Conservation (phyloP, 805 yeast genomes). For the Wilhelminamyces savonicus region DNA sequence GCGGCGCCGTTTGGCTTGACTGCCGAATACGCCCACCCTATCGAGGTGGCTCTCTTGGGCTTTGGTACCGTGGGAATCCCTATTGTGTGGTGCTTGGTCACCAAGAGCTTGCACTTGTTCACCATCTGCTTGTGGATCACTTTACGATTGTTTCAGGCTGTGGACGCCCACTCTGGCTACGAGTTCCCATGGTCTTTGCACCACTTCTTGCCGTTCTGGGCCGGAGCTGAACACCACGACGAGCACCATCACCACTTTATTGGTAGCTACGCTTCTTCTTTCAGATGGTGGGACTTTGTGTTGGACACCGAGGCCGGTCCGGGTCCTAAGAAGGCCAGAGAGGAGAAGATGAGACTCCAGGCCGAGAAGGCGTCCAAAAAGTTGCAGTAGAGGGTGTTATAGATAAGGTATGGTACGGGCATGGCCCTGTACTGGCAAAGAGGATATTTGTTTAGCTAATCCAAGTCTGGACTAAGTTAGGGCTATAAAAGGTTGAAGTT, state of each 20-base stretch:
- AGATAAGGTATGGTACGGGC: too few relatives aligned
- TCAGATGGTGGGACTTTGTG: slow-evolving; percentile 52
- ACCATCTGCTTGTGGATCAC: slow-evolving; percentile 49
- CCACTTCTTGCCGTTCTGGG: slow-evolving; percentile 55
- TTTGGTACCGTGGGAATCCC: slow-evolving; percentile 60
- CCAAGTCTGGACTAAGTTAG: too few relatives aligned
- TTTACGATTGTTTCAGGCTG: slow-evolving; percentile 51
- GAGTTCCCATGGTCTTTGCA: slow-evolving; percentile 59
- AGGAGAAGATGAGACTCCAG: slow-evolving; percentile 31
- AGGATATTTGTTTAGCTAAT: too few relatives aligned
- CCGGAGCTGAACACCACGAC: slow-evolving; percentile 61
- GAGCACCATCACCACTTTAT: slow-evolving; percentile 55
- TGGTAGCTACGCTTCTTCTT: slow-evolving; percentile 52
- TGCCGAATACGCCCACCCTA: slow-evolving; percentile 58
- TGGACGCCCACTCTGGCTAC: slow-evolving; percentile 57
- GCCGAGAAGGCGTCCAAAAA: slow-evolving; percentile 31
- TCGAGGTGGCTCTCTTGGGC: slow-evolving; percentile 52
- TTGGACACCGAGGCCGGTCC: slow-evolving; percentile 55
- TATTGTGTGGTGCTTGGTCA: slow-evolving; percentile 44
- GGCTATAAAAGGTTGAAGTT: too few relatives aligned
- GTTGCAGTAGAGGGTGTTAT: too few relatives aligned
- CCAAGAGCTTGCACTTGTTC: slow-evolving; percentile 45
- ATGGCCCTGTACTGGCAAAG: too few relatives aligned
- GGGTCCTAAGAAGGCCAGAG: slow-evolving; percentile 43
- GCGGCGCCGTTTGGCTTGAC: slow-evolving; percentile 60